Base-by-base conservation (phyloP, 2,329 filamentous ascomycete genomes). In the Cladophialophora yegresii region DNA sequence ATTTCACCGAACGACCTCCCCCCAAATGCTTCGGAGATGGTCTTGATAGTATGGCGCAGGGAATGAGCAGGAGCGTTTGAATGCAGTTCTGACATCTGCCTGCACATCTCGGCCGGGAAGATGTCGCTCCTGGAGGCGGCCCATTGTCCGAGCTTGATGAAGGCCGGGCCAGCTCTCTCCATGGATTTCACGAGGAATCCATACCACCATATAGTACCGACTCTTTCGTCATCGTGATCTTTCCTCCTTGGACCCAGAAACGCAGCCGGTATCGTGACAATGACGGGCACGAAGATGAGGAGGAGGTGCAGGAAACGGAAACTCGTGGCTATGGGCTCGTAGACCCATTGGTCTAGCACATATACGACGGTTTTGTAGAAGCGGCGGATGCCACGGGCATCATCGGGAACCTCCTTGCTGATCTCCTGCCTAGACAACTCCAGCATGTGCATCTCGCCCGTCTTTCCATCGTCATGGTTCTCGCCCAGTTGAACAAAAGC, bases 111-210 rank as follows among this genome's bases (percentile, higher is more conserved):
- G 23, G 85, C 89, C 1, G 95, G 95, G 75, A 99, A 99, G 73
- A 99, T 96, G 77, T 99, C 95, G 49, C 93, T 91, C 75, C 95
- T 85, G 4, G 95, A 98, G 2, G 95, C 95, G 20, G 95, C 95
- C 95, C 95, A 99, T 87, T 99, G 95, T 16, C 95, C 95, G 61
- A 99, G 86, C 87, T 99, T 99, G 79, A 99, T 99, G 74, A 99
- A 99, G 0, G 95, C 92, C 51, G 95, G 93, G 0, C 95, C 95
- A 20, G 93, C 92, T 74, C 88, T 84, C 78, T 99, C 93, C 95
- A 99, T 98, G 30, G 89, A 84, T 63, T 82, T 84, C 9, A 98
- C 92, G 45, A 99, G 78, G 73, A 96, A 95, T 3, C 82, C 82
- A 79, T 97, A 99, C 95, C 95, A 99, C 92, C 91, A 96, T 2